Evolutionary conservation across 2,329 filamentous ascomycete species (phyloP), one percentile per base, ranked within the genome.

Genomic region (Periconia digitata): DNA sequence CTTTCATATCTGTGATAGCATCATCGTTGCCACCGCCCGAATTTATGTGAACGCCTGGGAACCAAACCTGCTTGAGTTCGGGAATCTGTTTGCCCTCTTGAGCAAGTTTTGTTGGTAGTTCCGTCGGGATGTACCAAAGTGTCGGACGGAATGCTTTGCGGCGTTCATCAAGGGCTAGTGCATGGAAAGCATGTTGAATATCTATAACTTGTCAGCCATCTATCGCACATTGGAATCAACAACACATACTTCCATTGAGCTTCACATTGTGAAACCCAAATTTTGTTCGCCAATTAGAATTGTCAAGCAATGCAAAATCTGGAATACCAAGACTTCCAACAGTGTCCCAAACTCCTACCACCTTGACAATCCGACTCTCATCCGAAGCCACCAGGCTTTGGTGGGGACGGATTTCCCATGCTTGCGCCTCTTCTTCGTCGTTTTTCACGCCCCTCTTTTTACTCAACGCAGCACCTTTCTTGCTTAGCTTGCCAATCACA

Each of bases 121-220:
- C 75, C 54, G 58, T 72, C 58, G 62, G 60, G 35, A 71, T 67
- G 34, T 69, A 70, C 79, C 79, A 83, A 0, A 82, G 60, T 1
- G 79, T 79, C 0, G 80, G 79, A 0, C 72, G 70, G 56, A 80
- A 83, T 1, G 79, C 74, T n/a, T 62, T 67, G 5, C 80, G 74
- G 29, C 74, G 74, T 55, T 83, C 80, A 34, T 83, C 79, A 0
- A 83, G 62, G 3, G 79, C 79, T 1, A 83, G 56, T 2, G 79
- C 80, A 37, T 83, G 80, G 55, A 76, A 82, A 6, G 79, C 80
- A 54, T 81, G 75, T 21, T 79, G 70, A 13, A 82, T 73, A 10
- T 66, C 70, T 71, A 24, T 8, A 1, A 1, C 6, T 60, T 56
- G 1, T 75, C 71, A 56, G 76, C 69, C 71, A 73, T 71, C 1